A percentile compares a stretch with the other conserved stretches of the same genome.
These are phyloP conservation scores for Astragalus glycyphyllos DNA, from an alignment of 306 rosid genomes.

Conservation along the genomic window DNA sequence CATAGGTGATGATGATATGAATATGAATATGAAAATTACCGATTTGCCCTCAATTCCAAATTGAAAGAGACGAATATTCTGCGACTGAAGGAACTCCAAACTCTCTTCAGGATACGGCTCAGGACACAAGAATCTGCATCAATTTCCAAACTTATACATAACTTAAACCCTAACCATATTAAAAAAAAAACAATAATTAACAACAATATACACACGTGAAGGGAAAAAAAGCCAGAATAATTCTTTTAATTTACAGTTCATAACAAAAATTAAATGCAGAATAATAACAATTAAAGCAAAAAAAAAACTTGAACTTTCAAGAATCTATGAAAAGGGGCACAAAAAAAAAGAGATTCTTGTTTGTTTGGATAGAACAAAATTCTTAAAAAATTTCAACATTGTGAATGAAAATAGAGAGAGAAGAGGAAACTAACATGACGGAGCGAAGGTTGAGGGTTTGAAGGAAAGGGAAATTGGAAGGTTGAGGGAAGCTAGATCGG, in stretches of 20 bases:
- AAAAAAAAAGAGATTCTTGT: too few relatives aligned
- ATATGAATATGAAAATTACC: conserved; percentile 50
- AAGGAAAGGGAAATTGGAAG: conserved; percentile 74
- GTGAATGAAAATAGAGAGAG: not conserved
- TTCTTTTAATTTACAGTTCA: not conserved
- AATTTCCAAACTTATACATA: conserved; percentile 13
- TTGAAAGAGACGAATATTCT: conserved; percentile 74
- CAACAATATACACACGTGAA: not conserved
- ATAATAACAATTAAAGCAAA: not conserved
- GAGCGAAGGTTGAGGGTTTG: conserved; percentile 75
- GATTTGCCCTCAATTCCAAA: conserved; percentile 93
- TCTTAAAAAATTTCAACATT: not conserved
- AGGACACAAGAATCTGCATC: conserved; percentile 86
- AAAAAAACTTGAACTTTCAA: not conserved
- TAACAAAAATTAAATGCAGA: not conserved
- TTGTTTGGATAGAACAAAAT: not conserved
- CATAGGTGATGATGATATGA: not conserved
- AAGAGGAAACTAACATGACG: conserved; percentile 60
- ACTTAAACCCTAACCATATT: not conserved
- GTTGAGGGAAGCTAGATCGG: conserved; percentile 80
- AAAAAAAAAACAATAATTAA: not conserved
- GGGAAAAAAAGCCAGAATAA: not conserved
- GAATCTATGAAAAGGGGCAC: not conserved
- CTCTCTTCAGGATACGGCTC: conserved; percentile 89
- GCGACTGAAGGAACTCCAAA: conserved; percentile 71